Conservation (phyloP, 2,329 filamentous ascomycete species). For the Thielaviopsis musarum region DNA sequence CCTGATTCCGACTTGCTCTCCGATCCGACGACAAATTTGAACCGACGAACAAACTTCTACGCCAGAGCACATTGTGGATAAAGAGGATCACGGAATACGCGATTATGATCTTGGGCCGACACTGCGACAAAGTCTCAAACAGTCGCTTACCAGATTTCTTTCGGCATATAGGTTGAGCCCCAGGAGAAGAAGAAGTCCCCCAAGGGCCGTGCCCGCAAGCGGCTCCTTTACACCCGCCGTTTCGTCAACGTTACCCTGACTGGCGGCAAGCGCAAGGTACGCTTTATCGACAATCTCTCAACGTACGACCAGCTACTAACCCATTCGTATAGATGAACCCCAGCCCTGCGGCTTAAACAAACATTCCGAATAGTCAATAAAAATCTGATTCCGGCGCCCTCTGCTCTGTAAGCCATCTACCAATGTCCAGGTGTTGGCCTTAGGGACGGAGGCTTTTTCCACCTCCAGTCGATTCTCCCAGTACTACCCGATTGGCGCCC, state of each 20-base stretch:
- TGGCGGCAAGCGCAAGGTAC: conserved; percentile 93
- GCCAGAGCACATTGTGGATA: background rate
- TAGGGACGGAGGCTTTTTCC: conserved; percentile 1
- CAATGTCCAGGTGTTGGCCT: conserved; percentile 6
- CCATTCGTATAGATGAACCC: conserved; percentile 22
- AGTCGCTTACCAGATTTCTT: background rate
- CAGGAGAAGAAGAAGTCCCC: conserved; percentile 95
- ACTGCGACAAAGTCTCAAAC: background rate
- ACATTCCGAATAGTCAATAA: conserved; percentile 8
- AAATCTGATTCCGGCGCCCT: conserved; percentile 6
- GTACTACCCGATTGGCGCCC: background rate
- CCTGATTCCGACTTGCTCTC: background rate
- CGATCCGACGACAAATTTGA: background rate
- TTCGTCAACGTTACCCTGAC: conserved; percentile 98
- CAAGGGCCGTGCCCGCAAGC: conserved; percentile 96
- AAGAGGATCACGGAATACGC: background rate
- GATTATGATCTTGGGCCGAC: background rate
- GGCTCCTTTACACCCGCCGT: conserved; percentile 86
- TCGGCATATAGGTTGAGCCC: conserved; percentile 48
- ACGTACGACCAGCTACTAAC: background rate
- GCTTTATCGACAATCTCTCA: background rate
- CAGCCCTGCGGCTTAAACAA: conserved; percentile 23
- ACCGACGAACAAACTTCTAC: background rate
- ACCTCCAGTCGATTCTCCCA: background rate
- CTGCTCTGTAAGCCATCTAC: conserved; percentile 5